phyloP scores from a whole-genome alignment of 1,284 basidiomycete genomes.

The Fomitopsis betulina region DNA sequence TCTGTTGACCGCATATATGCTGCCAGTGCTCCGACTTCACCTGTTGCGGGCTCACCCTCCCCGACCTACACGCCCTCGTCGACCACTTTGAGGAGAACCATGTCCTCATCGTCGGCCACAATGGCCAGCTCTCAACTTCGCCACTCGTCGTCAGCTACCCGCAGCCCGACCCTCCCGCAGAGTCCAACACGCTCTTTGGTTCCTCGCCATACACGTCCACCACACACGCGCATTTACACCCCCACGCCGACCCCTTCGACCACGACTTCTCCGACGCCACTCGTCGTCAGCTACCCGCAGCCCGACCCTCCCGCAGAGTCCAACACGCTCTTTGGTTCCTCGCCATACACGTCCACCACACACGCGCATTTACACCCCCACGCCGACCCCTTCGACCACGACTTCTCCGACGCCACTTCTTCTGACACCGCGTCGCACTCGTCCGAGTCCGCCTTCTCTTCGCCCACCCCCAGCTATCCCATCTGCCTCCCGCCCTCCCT shows the following conservation, averaged over 20 bases:
- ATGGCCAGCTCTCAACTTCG: slow-evolving; percentile 22
- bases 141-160: slow-evolving; percentile 31
- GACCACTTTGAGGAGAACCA: slow-evolving; percentile 64
- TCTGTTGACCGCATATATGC: background rate
- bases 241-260: slow-evolving; percentile 65
- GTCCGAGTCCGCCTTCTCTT: slow-evolving; percentile 11
- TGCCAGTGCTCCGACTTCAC: slow-evolving; percentile 57
- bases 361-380: slow-evolving; percentile 1
- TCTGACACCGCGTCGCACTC: slow-evolving; percentile 12
- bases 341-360: too few species aligned
- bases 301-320: slow-evolving; percentile 18
- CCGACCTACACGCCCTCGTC: slow-evolving; percentile 64
- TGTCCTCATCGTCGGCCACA: slow-evolving; percentile 35
- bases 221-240: slow-evolving; percentile 42
- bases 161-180: slow-evolving; percentile 20
- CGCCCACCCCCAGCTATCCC: slow-evolving; percentile 19
- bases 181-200: slow-evolving; percentile 6
- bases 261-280: slow-evolving; percentile 18
- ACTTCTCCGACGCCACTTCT: slow-evolving; percentile 8
- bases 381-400: slow-evolving; percentile 10
- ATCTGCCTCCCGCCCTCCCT: slow-evolving; percentile 26
- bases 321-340: too few species aligned
- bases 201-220: slow-evolving; percentile 6
- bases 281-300: slow-evolving; percentile 31
- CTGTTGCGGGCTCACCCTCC: slow-evolving; percentile 56